Evolutionary conservation across 1,139 yeast species (phyloP), one percentile per base, ranked within the genome.

Genomic region (Geotrichum siamense): DNA sequence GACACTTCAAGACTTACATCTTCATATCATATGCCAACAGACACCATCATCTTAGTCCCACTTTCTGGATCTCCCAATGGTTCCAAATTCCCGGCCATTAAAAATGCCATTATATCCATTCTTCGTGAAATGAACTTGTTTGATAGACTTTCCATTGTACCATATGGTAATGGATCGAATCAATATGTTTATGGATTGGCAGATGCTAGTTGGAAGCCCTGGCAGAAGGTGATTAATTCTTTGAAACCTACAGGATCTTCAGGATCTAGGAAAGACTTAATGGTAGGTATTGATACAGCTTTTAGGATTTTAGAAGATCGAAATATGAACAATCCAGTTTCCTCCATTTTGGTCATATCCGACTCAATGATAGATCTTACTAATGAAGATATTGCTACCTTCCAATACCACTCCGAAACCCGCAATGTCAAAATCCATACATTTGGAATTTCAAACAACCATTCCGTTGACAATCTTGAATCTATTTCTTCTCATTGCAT

Each of bases 91-190:
- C 39, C 50, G 2, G 47, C 51, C 9, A 47, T 54, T 8, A 47
- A 44, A 26, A 43, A 41, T 20, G 45, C 52, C 6, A 38, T 51
- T 23, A 13, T 25, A 12, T 38, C 44, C 5, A 16, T 54, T 3
- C 30, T 51, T 13, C 17, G 45, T 8, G 50, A 48, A 27, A 52
- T 51, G 54, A 44, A 48, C 16, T 41, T 44, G 17, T 46, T 54
- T 41, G 57, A 54, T 29, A 41, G 56, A 13, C 19, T 54, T 15
- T 48, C 55, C 9, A 15, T 54, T n/a, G 49, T 54, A 3, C 39
- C 52, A n/a, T 54, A 52, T 38, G 53, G 55, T 13, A 34, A 38
- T 22, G 44, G 41, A 6, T 38, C 33, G 9, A 32, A 35, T 9
- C 41, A 44, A 19, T 27, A 41, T 16, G 25, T 29, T 13, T 43